phyloP scores from a whole-genome alignment of 176 grass and related monocot genomes.

The Poa annua region DNA sequence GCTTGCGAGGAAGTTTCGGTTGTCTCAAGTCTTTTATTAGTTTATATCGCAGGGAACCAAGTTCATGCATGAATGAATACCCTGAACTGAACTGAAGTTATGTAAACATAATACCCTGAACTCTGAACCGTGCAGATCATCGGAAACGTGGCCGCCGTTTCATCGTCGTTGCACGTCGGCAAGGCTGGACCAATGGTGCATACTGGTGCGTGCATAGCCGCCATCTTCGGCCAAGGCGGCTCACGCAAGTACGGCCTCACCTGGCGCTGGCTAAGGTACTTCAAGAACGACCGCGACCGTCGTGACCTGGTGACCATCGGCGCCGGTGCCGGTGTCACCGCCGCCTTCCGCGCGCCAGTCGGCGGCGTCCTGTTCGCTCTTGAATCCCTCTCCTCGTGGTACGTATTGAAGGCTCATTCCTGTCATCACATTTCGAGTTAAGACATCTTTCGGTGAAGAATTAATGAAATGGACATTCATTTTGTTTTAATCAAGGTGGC shows the following conservation, averaged over 20 bases:
- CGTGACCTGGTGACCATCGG: slow-evolving; percentile 94
- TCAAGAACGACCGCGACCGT: slow-evolving; percentile 92
- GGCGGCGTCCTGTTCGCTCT: slow-evolving; percentile 89
- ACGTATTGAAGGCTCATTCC: neutral
- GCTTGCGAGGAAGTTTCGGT: too few species aligned
- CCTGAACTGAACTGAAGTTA: too few species aligned
- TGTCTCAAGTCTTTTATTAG: too few species aligned
- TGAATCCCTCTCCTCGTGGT: slow-evolving; percentile 90
- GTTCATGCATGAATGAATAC: too few species aligned
- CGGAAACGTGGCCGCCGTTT: slow-evolving; percentile 74
- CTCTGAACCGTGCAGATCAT: slow-evolving; percentile 51
- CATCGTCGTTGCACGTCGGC: slow-evolving; percentile 90
- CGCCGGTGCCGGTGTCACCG: slow-evolving; percentile 71
- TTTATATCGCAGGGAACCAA: too few species aligned
- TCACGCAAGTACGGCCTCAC: slow-evolving; percentile 77
- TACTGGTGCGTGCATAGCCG: slow-evolving; percentile 87
- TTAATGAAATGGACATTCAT: neutral
- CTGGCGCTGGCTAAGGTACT: slow-evolving; percentile 89
- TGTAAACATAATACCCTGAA: neutral
- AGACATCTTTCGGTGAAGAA: neutral
- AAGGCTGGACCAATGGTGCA: slow-evolving; percentile 97
- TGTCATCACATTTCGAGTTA: neutral
- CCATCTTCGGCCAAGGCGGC: slow-evolving; percentile 86
- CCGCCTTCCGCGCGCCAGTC: slow-evolving; percentile 84
- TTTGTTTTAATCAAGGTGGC: slow-evolving; percentile 58